Base-by-base conservation (phyloP, 345 rosid species). In the Eucalyptus erythrocorys region DNA sequence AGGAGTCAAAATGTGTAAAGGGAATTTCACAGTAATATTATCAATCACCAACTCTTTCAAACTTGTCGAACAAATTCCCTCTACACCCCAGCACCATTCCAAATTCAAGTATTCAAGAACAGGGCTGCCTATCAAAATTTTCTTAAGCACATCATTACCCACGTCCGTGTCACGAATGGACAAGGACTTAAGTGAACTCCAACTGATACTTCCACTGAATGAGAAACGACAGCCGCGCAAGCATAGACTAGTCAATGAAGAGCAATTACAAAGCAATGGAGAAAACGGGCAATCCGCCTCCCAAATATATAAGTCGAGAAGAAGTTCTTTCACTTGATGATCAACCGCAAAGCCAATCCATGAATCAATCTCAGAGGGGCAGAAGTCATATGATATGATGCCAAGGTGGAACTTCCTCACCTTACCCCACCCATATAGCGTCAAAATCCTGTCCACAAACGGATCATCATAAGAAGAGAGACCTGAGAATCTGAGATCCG, bases 21-120 rank as follows among this genome's bases (percentile, higher is more conserved):
- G 10, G 37, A 4, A 14, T n/a, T 0, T 2, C 71, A 4, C 19
- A 14, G 0, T 10, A 24, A 24, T 3, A 14, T 4, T 2, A 1
- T n/a, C 71, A 13, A 64, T 64, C 37, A 13, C 71, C 71, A 64
- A n/a, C 71, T 64, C 37, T 64, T 14, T 64, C 37, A 64, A n/a
- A n/a, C 71, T 64, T n/a, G 4, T 61, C 4, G 34, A 61, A 27
- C 14, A 4, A 61, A 61, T 61, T 61, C 34, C 34, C 6, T 30
- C 4, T 30, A 61, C 8, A 6, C 3, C 34, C 16, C 34, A 13
- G 4, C 32, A 61, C 4, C 8, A 0, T 61, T 6, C 1, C 34
- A 61, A 30, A 0, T 30, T 61, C 34, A 61, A 61, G 34, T 30
- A 27, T 30, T 61, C 68, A 13, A 61, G 68, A 61, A 30, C 17